Conservation (phyloP, 495 filamentous ascomycete species). For the Neurospora pannonica region DNA sequence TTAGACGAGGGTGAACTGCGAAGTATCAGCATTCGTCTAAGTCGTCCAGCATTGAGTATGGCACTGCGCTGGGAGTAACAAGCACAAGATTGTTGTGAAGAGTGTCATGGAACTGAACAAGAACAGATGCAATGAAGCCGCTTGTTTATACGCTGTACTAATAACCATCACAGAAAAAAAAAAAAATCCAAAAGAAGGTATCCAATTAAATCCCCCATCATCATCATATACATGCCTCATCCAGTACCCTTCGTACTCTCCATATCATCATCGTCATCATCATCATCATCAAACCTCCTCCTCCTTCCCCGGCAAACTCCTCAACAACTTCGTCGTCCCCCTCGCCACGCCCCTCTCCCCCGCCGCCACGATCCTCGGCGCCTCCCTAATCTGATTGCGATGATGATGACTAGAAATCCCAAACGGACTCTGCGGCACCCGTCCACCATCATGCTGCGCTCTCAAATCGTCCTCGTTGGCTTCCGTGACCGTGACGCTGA, state of each 20-base stretch:
- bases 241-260: too few relatives aligned
- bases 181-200: not conserved
- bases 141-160: not conserved
- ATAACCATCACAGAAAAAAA: not conserved
- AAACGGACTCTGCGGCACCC: not conserved
- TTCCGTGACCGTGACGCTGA: conserved; percentile 14
- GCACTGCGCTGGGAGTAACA: not conserved
- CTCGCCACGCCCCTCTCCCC: not conserved
- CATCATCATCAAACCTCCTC: not conserved
- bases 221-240: not conserved
- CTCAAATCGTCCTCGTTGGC: not conserved
- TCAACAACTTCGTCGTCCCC: not conserved
- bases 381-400: not conserved
- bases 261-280: not conserved
- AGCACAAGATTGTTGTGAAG: not conserved
- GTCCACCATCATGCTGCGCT: not conserved
- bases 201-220: not conserved
- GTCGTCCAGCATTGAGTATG: not conserved
- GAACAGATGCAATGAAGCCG: not conserved
- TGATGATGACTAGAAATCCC: not conserved
- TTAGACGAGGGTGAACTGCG: not conserved
- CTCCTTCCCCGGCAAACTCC: not conserved
- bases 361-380: not conserved
- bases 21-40: not conserved
- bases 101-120: not conserved